Evolutionary conservation across 768 basidiomycete species (phyloP).

Genomic region (Sutorius australiensis): DNA sequence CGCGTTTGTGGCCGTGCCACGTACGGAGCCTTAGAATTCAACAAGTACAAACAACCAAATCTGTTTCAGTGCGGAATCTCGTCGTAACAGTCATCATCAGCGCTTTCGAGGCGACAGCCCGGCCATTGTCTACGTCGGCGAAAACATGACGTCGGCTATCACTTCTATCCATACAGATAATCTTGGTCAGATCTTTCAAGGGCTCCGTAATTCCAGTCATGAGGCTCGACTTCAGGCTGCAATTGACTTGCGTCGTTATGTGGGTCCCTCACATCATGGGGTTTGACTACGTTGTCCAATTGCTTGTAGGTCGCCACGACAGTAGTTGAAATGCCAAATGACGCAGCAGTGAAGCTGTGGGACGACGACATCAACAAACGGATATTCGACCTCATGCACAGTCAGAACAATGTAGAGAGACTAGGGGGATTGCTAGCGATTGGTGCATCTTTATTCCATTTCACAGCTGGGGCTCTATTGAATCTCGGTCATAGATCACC

Average conservation of each 20-base stretch:
- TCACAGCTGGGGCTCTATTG: constrained; percentile 5
- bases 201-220: constrained; percentile 58
- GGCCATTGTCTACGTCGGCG: constrained; percentile 7
- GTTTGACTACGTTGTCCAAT: constrained; percentile 10
- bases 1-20: constrained; percentile 5
- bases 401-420: constrained; percentile 71
- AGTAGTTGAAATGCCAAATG: constrained; percentile 77
- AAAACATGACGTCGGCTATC: constrained; percentile 58
- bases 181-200: constrained; percentile 63
- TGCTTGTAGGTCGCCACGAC: constrained; percentile 59
- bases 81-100: constrained; percentile 9
- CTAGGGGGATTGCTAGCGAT: constrained; percentile 87
- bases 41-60: constrained; percentile 29
- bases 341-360: constrained; percentile 79
- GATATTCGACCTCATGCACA: constrained; percentile 81
- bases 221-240: constrained; percentile 69
- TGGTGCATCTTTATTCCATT: constrained; percentile 43
- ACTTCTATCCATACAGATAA: constrained; percentile 57
- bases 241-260: constrained; percentile 69
- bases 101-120: constrained; percentile 1
- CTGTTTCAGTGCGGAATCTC: neutral
- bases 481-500: constrained; percentile 47
- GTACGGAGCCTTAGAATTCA: constrained; percentile 25
- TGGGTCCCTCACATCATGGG: constrained; percentile 34
- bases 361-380: constrained; percentile 78